These are phyloP conservation scores for Ruellia speciosa DNA, from an alignment of 305 asterid genomes.

Conservation along the genomic window DNA sequence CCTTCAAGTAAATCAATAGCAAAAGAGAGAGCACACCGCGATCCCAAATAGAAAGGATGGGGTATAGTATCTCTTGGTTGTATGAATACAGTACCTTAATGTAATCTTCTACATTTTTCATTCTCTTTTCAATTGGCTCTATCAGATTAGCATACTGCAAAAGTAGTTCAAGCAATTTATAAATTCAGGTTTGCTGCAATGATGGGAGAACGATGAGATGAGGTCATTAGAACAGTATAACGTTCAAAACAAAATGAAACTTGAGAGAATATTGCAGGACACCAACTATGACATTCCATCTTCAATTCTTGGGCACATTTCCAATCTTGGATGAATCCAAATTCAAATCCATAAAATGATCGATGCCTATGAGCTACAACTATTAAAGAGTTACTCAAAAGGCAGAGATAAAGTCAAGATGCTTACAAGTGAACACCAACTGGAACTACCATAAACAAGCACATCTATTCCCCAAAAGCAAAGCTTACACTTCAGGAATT, in stretches of 20 bases:
- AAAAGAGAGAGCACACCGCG: neutral
- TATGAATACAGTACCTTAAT: slow-evolving; percentile 45
- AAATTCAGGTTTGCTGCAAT: slow-evolving; percentile 6
- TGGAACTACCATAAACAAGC: neutral
- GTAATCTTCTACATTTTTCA: slow-evolving; percentile 60
- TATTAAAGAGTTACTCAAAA: neutral
- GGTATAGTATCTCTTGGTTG: neutral
- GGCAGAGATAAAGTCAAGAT: neutral
- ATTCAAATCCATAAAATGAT: too few relatives aligned
- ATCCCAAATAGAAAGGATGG: neutral
- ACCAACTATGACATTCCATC: too few relatives aligned
- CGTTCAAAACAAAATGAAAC: too few relatives aligned
- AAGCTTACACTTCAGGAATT: neutral
- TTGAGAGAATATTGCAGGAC: too few relatives aligned
- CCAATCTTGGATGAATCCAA: neutral
- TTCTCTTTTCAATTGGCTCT: slow-evolving; percentile 67
- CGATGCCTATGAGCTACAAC: neutral
- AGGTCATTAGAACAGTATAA: slow-evolving; percentile 4
- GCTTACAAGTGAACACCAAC: neutral
- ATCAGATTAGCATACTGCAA: slow-evolving; percentile 65
- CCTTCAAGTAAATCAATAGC: slow-evolving; percentile 5
- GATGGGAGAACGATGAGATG: slow-evolving; percentile 6
- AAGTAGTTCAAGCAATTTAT: slow-evolving; percentile 3
- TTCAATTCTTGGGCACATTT: too few relatives aligned
- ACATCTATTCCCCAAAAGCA: neutral